Evolutionary conservation across 345 rosid species (phyloP), one percentile per base, ranked within the genome.

Genomic region (Laguncularia racemosa): DNA sequence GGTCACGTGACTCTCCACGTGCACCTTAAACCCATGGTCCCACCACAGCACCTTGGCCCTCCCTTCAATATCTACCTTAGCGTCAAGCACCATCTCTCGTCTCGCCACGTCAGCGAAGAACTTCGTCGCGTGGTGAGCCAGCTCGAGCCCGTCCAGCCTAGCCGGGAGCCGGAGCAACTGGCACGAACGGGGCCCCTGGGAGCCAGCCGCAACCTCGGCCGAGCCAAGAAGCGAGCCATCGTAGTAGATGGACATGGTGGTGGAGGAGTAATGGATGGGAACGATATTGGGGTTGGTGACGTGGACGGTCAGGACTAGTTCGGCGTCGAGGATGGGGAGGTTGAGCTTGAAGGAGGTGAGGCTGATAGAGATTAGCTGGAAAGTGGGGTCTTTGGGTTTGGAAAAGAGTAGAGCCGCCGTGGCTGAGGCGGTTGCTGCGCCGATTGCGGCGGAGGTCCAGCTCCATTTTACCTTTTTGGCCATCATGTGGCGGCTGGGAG

Each of bases 381-480:
- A 88, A 14, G 86, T 84, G n/a, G 98, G 98, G 74, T 91, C 96
- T 51, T 74, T 84, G 16, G 98, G 98, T 63, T 72, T 85, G 6
- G 79, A 81, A 21, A 40, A 59, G 57, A 82, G 14, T 15, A 82
- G 66, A 19, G 88, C 76, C 2, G 76, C 40, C 21, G 64, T 73
- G 0, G 88, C 91, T 2, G 73, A 51, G 1, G 92, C 88, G 1
- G 91, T 68, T 2, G 81, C 88, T 6, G 89, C 96, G 47, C 97
- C 96, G 55, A 82, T 50, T 1, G 76, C 2, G 13, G 95, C 96
- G 26, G 95, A 79, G 63, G 71, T 73, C 96, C 95, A 85, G 75
- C 84, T 83, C 95, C 95, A 88, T 65, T 68, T 82, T 21, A 73
- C 71, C 72, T 62, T 79, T 67, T 77, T 74, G 59, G 50, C 81